Evolutionary conservation across 75 land plant species (phyloP), one percentile per base, ranked within the genome.

Genomic region (Chamaecyparis obtusa): DNA sequence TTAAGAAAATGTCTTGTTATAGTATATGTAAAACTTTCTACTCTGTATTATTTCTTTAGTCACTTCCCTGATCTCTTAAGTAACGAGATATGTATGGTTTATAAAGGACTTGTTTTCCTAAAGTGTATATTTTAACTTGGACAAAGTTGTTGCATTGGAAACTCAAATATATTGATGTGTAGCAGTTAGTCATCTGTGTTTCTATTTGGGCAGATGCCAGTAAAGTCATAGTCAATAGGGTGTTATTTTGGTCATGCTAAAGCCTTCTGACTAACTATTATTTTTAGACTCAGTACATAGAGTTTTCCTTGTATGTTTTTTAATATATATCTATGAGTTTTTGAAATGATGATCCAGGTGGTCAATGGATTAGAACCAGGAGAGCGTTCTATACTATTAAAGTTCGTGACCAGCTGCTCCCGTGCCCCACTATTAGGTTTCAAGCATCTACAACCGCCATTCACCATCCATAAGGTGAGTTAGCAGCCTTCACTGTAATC

Each of bases 361-460:
- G 71, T 97, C 43, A 86, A 56, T 90, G 92, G 87, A 57, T 88
- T 97, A 85, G 95, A 94, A 85, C 89, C 96, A 83, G 91, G 86
- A 89, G 98, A 97, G 86, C 91, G 98, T 15, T 97, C 98, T 78
- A 86, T 91, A 90, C 89, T 97, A 30, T 93, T 97, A 27, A 97
- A 97, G 80, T 97, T 97, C 90, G 99, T 97, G 84, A 97, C 99
- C 56, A 96, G 99, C 87, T 97, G 99, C 87, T 97, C 98, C 76
- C 92, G 99, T 83, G 96, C 96, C 88, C 99, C 99, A 67, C 91
- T 97, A 36, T 92, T 97, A 79, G 99, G 99, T 14, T 97, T 97
- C 87, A 97, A 97, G 86, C 93, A 97, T 90, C 87, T 97, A 86
- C 96, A 96, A 84, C 99, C 99, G 48, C 71, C 94, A 32, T 97